phyloP scores from a whole-genome alignment of 345 rosid species.

The Pistacia integerrima region DNA sequence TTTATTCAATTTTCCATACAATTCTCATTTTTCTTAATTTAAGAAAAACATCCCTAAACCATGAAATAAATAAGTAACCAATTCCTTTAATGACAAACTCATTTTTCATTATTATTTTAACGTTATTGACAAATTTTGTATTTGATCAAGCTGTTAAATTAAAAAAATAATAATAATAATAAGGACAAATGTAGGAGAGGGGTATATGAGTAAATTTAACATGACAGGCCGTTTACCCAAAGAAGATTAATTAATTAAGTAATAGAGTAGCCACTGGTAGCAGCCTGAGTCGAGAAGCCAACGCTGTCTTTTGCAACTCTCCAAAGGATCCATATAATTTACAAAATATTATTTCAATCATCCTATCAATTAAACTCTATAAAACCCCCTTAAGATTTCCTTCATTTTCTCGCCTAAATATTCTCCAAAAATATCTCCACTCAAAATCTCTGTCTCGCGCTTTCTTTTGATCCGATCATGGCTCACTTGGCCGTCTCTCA shows the following conservation, averaged over 20 bases:
- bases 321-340: conserved; percentile 31
- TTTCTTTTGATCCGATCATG: conserved; percentile 32
- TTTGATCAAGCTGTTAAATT: too few relatives aligned
- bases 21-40: too few relatives aligned
- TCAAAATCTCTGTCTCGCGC: neutral
- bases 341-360: neutral
- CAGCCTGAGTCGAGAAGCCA: neutral
- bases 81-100: too few relatives aligned
- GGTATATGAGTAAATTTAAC: neutral
- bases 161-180: too few relatives aligned
- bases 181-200: neutral
- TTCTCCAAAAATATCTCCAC: neutral
- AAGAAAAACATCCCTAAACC: too few relatives aligned
- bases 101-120: too few relatives aligned
- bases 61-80: too few relatives aligned
- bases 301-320: conserved; percentile 26
- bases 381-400: neutral
- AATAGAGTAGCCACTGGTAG: neutral
- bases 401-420: neutral
- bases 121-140: too few relatives aligned
- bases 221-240: neutral
- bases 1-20: too few relatives aligned
- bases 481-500: conserved; percentile 47
- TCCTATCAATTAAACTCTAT: neutral
- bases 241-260: neutral